Conservation (phyloP, 1,139 yeast species). For the Taphrina betulina region DNA sequence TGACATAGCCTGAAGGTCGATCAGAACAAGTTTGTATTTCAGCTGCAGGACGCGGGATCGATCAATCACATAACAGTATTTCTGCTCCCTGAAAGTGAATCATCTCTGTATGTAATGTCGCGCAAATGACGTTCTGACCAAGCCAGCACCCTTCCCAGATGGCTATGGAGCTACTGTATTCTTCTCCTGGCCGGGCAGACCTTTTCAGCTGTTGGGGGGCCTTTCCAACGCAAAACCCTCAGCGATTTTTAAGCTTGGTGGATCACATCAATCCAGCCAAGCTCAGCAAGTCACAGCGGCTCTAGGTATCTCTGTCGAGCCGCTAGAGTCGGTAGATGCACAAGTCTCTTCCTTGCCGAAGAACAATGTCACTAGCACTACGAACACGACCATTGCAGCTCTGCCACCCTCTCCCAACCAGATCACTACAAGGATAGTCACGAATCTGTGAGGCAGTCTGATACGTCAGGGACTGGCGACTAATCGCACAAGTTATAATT, state of each 20-base stretch:
- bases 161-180: constrained; percentile 14
- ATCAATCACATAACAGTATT: constrained; percentile 74
- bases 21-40: constrained; percentile 60
- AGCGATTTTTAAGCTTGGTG: constrained; percentile 74
- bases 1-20: constrained; percentile 48
- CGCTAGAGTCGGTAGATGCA: constrained; percentile 59
- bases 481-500: constrained; percentile 18
- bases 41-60: constrained; percentile 60
- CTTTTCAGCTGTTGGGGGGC: constrained; percentile 42
- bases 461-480: neutral
- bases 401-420: constrained; percentile 27
- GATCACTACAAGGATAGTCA: constrained; percentile 17
- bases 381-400: constrained; percentile 39
- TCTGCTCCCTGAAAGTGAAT: constrained; percentile 61
- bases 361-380: constrained; percentile 36
- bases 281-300: constrained; percentile 39
- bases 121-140: constrained; percentile 89
- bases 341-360: constrained; percentile 48
- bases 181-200: constrained; percentile 19
- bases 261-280: constrained; percentile 45
- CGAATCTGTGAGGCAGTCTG: constrained; percentile 24
- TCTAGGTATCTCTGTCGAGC: constrained; percentile 88
- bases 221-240: constrained; percentile 76
- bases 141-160: constrained; percentile 44
- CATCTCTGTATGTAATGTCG: constrained; percentile 50